phyloP scores from a whole-genome alignment of 164 flowering plant genomes.

The Liriodendron chinense region DNA sequence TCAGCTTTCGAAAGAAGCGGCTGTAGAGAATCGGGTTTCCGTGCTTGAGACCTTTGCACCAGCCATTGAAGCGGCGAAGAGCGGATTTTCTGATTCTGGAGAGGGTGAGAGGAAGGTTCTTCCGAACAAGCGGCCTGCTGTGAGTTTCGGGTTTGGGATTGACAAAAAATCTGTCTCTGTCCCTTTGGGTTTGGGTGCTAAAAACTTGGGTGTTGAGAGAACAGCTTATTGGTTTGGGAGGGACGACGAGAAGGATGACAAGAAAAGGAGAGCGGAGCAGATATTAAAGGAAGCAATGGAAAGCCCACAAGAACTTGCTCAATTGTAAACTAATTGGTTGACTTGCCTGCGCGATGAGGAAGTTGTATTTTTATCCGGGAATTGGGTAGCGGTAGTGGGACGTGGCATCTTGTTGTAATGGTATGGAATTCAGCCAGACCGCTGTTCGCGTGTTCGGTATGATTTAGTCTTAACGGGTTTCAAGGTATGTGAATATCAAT shows the following conservation, averaged over 20 bases:
- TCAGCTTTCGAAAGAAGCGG: conserved; percentile 24
- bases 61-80: conserved; percentile 65
- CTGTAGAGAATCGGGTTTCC: conserved; percentile 34
- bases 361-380: conserved; percentile 16
- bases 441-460: conserved; percentile 8
- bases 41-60: conserved; percentile 78
- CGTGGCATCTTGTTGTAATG: conserved; percentile 14
- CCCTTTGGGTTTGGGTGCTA: conserved; percentile 48
- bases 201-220: conserved; percentile 32
- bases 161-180: conserved; percentile 55
- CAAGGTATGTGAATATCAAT: conserved; percentile 22
- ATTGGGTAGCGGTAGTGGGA: conserved; percentile 22
- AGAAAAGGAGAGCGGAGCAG: conserved; percentile 87
- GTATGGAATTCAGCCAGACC: conserved; percentile 14
- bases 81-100: conserved; percentile 37
- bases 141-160: conserved; percentile 49
- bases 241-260: conserved; percentile 81
- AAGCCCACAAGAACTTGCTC: conserved; percentile 71
- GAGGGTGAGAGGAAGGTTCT: conserved; percentile 36
- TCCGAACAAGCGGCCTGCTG: conserved; percentile 53
- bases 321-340: conserved; percentile 55
- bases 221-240: conserved; percentile 33
- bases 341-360: conserved; percentile 17
- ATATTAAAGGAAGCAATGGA: conserved; percentile 81
- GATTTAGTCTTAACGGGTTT: conserved; percentile 19